Evolutionary conservation across 202 grass and related monocot genomes (phyloP).

Genomic region (Cymbopogon flexuosus): DNA sequence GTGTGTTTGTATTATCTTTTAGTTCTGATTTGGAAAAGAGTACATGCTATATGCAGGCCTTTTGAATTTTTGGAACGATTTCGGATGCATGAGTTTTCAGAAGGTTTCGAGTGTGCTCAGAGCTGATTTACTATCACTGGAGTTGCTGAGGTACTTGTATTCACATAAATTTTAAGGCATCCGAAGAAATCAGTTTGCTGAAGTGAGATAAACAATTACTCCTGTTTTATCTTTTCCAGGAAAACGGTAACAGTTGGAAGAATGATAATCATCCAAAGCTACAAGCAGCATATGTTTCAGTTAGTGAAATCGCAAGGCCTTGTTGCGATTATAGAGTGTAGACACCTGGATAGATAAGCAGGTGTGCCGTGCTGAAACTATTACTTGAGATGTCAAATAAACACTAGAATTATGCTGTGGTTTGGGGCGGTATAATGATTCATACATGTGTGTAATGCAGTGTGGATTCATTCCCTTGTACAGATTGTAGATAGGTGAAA

Average conservation of each 20-base stretch:
- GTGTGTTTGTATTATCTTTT: neutral
- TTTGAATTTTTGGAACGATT: constrained; percentile 69
- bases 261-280: constrained; percentile 4
- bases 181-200: neutral
- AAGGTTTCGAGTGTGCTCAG: constrained; percentile 90
- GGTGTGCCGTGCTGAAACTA: constrained; percentile 7
- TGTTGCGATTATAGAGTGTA: constrained; percentile 20
- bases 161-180: neutral
- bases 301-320: constrained; percentile 15
- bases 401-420: neutral
- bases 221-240: neutral
- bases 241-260: neutral
- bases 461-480: constrained; percentile 31
- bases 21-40: constrained; percentile 6
- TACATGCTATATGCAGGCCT: constrained; percentile 47
- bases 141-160: constrained; percentile 29
- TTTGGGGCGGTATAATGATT: constrained; percentile 12
- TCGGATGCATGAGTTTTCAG: constrained; percentile 77
- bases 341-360: constrained; percentile 23
- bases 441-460: neutral
- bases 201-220: constrained; percentile 6
- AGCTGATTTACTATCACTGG: constrained; percentile 47
- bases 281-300: neutral
- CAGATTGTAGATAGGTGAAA: constrained; percentile 37
- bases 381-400: constrained; percentile 40